Percentiles rank a stretch among this genome's conserved stretches.
Conservation (phyloP, 2,329 filamentous ascomycete species). For the Claviceps sp. region DNA sequence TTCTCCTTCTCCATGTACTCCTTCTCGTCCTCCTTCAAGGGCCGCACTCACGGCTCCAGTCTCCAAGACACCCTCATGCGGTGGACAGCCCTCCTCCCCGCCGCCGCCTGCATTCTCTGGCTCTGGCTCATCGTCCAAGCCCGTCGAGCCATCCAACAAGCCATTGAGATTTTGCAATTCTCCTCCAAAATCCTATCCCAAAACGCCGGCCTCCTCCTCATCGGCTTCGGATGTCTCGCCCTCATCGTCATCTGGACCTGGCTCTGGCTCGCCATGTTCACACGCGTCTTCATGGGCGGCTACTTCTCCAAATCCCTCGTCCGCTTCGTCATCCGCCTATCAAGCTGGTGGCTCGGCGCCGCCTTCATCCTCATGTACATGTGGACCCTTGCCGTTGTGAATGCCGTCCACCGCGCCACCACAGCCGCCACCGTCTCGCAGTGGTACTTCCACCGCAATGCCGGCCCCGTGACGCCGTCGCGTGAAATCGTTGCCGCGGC, state of each 20-base stretch:
- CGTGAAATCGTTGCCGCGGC: conserved; percentile 73
- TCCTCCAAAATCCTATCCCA: conserved; percentile 75
- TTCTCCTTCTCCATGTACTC: conserved; percentile 86
- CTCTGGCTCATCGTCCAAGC: conserved; percentile 70
- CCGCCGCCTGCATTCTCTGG: conserved; percentile 63
- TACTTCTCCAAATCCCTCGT: conserved; percentile 53
- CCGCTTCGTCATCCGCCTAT: conserved; percentile 67
- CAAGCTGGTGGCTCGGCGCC: conserved; percentile 89
- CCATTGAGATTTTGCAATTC: conserved; percentile 84
- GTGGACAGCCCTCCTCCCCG: conserved; percentile 69
- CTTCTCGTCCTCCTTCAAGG: conserved; percentile 78
- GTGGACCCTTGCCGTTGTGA: conserved; percentile 81
- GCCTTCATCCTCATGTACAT: conserved; percentile 91
- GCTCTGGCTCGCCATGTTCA: conserved; percentile 95
- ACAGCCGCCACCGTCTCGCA: conserved; percentile 93
- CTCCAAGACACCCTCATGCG: conserved; percentile 86
- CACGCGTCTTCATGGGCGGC: conserved; percentile 85
- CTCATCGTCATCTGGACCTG: conserved; percentile 82
- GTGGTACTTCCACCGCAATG: conserved; percentile 96
- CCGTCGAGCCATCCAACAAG: conserved; percentile 66
- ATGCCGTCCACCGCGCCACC: conserved; percentile 78
- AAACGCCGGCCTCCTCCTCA: conserved; percentile 66
- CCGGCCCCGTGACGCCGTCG: conserved; percentile 62
- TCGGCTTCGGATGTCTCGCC: conserved; percentile 68
- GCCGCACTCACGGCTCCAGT: conserved; percentile 56